phyloP scores from a whole-genome alignment of 1,284 basidiomycete genomes.

The Ganoderma meredithae region DNA sequence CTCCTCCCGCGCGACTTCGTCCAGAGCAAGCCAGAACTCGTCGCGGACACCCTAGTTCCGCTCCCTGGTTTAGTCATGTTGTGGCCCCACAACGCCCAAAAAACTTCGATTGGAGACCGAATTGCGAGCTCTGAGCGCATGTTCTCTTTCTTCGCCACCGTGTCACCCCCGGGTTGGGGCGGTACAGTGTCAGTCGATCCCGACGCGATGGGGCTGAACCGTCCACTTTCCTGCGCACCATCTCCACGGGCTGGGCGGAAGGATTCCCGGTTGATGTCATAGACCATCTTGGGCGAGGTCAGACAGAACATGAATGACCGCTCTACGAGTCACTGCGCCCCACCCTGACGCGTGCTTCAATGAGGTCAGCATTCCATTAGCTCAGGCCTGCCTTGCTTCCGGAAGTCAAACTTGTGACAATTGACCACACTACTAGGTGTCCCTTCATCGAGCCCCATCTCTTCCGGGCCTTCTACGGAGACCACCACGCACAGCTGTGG shows the following conservation, averaged over 20 bases:
- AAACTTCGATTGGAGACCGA: not conserved
- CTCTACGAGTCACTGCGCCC: conserved; percentile 35
- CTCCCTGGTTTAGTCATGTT: conserved; percentile 22
- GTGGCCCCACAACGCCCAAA: conserved; percentile 15
- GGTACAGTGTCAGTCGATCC: conserved; percentile 48
- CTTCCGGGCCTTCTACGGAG: conserved; percentile 51
- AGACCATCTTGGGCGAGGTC: conserved; percentile 34
- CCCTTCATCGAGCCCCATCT: conserved; percentile 48
- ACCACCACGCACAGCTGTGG: conserved; percentile 48
- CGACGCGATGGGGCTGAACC: conserved; percentile 49
- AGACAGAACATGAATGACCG: conserved; percentile 41
- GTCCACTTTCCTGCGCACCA: conserved; percentile 43
- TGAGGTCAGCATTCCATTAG: conserved; percentile 45
- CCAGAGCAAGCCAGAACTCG: conserved; percentile 36
- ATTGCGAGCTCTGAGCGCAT: not conserved
- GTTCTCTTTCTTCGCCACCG: conserved; percentile 22
- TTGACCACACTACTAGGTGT: conserved; percentile 41
- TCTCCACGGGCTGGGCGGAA: conserved; percentile 43
- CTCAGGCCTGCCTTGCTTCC: not conserved
- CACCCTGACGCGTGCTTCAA: conserved; percentile 50
- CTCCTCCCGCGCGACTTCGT: conserved; percentile 46
- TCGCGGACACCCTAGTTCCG: conserved; percentile 42
- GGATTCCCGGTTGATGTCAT: conserved; percentile 40
- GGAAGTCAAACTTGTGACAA: too few species aligned
- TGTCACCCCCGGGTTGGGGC: conserved; percentile 41